Evolutionary conservation across 2,329 filamentous ascomycete species (phyloP), one percentile per base, ranked within the genome.

Genomic region (Mycogone perniciosa): DNA sequence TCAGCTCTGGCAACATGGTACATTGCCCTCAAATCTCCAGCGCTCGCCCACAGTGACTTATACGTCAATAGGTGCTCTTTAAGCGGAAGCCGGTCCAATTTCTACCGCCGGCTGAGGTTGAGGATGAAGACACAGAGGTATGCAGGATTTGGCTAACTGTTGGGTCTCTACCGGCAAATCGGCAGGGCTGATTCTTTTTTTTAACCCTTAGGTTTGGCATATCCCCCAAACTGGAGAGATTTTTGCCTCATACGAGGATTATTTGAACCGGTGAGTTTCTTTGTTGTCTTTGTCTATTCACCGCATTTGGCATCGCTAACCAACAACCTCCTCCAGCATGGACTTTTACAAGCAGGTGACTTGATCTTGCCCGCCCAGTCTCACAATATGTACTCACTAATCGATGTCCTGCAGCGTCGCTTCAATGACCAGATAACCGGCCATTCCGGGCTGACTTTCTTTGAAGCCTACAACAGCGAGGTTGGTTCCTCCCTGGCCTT

Each of bases 381-480:
- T 20, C 20, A 20, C 20, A 20, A 20, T 20, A 29, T 30, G 10
- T 46, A 38, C 45, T 51, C 44, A 39, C 62, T 60, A 48, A 63
- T 53, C 41, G 43, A 48, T 27, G 47, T 53, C 60, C 45, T 44
- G 40, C 60, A 92, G 84, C 88, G 84, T 64, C 84, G 86, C 50
- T 99, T 97, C 68, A 96, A 95, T 54, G 96, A 95, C 69, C 88
- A 95, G 66, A 95, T 97, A 58, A 96, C 90, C 9, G 93, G 93
- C 48, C 92, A 95, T 67, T 95, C 90, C 31, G 86, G 86, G 48
- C 76, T 96, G 58, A 92, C 83, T 4, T 99, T 95, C 69, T 96
- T 96, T 63, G 89, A 96, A 59, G 93, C 93, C 29, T 79, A 92
- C 31, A 84, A 88, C 68, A 95, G 89, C 71, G 90, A 96, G 81